Evolutionary conservation across 345 rosid genomes (phyloP).

Genomic region (Eucalyptus camaldulensis): DNA sequence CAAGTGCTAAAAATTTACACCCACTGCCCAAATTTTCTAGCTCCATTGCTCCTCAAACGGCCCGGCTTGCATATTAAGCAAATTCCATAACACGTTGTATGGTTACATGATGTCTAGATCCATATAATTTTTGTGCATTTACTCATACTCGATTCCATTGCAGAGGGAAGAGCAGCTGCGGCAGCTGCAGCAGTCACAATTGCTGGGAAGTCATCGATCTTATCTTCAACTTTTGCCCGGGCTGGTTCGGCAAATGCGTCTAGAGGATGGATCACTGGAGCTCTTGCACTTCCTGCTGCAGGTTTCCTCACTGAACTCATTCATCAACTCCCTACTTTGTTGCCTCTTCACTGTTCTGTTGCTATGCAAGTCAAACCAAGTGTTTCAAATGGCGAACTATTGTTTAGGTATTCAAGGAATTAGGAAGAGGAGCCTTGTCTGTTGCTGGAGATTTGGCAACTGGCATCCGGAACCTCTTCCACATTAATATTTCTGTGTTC

Average conservation of each 20-base stretch:
- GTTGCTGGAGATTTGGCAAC: constrained; percentile 8
- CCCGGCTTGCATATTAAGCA: not conserved
- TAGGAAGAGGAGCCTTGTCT: constrained; percentile 20
- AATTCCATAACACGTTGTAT: not conserved
- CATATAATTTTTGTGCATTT: not conserved
- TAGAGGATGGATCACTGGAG: constrained; percentile 72
- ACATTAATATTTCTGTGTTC: not conserved
- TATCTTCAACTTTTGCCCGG: constrained; percentile 36
- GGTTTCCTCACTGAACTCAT: constrained; percentile 22
- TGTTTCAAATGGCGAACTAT: not conserved
- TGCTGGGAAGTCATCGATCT: constrained; percentile 32
- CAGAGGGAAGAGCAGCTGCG: constrained; percentile 62
- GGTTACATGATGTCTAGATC: not conserved
- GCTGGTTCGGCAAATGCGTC: constrained; percentile 35
- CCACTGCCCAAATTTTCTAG: not conserved
- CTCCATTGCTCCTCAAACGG: not conserved
- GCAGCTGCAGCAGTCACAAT: constrained; percentile 61
- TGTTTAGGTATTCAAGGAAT: not conserved
- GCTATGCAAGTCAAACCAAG: not conserved
- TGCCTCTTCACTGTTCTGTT: not conserved
- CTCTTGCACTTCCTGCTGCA: constrained; percentile 79
- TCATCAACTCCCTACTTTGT: not conserved
- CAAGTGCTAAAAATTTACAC: not conserved
- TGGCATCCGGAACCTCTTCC: constrained; percentile 17
- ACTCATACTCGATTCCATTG: not conserved